These are phyloP conservation scores for Kwoniella dendrophila DNA, from an alignment of 768 basidiomycete genomes.

Conservation along the genomic window DNA sequence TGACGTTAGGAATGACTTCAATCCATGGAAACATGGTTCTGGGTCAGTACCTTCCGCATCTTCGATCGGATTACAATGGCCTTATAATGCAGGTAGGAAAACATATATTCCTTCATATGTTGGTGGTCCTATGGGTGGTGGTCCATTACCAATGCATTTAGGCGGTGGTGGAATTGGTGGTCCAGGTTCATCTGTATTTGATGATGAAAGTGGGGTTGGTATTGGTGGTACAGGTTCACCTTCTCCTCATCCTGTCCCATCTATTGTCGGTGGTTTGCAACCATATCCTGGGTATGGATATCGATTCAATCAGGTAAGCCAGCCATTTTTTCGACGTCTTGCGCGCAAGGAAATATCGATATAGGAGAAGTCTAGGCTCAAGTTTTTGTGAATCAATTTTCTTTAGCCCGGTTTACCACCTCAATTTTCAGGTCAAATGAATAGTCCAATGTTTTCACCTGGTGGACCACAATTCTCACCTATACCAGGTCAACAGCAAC, in stretches of 20 bases:
- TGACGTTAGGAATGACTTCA: conserved; percentile 94
- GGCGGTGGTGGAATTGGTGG: conserved; percentile 11
- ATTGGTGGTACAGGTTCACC: conserved; percentile 22
- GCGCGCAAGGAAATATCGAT: background rate
- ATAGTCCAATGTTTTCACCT: conserved; percentile 44
- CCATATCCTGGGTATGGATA: conserved; percentile 37
- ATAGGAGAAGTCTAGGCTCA: background rate
- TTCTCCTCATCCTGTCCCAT: conserved; percentile 27
- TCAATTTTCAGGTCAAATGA: conserved; percentile 32
- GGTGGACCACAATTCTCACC: conserved; percentile 25
- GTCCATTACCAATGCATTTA: conserved; percentile 41
- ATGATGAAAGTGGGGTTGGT: conserved; percentile 1
- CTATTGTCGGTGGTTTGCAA: conserved; percentile 30
- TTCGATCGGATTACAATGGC: conserved; percentile 74
- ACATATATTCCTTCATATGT: conserved; percentile 72
- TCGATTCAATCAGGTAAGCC: conserved; percentile 33
- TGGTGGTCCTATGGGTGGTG: conserved; percentile 38
- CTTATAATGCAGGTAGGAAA: conserved; percentile 85
- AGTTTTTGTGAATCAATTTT: background rate
- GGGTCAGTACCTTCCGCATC: conserved; percentile 75
- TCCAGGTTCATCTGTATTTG: conserved; percentile 6
- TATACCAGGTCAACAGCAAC: conserved; percentile 21
- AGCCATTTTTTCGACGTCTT: background rate
- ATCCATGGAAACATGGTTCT: conserved; percentile 88
- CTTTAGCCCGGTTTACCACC: conserved; percentile 31